Percentiles rank a stretch among this genome's conserved stretches.
phyloP scores from a whole-genome alignment of 2,329 filamentous ascomycete species.

The Seiridium cupressi region DNA sequence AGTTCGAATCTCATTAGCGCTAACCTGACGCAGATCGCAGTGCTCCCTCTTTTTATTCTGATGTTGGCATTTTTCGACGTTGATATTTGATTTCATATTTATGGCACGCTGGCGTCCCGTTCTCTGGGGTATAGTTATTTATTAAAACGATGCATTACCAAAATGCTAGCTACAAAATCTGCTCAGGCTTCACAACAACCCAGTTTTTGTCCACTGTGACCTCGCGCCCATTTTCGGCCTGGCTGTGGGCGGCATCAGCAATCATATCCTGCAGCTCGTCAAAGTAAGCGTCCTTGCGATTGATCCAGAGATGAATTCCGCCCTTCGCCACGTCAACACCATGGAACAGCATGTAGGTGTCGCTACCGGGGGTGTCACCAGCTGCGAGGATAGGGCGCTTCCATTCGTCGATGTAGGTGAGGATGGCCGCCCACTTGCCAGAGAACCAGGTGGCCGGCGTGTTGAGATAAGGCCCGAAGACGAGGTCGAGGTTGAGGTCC shows the following conservation, averaged over 20 bases:
- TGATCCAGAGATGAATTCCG: conserved; percentile 40
- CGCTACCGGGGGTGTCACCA: conserved; percentile 42
- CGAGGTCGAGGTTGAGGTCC: conserved; percentile 34
- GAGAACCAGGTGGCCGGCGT: conserved; percentile 41
- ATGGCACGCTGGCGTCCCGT: too few relatives aligned
- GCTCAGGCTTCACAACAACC: conserved; percentile 37
- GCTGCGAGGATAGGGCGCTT: conserved; percentile 38
- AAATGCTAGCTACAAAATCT: conserved; percentile 27
- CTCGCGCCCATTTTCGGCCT: conserved; percentile 30
- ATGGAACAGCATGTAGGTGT: conserved; percentile 43
- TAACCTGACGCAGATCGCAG: too few relatives aligned
- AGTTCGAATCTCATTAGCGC: too few relatives aligned
- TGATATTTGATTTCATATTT: too few relatives aligned
- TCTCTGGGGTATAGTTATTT: too few relatives aligned
- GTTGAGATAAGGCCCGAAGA: conserved; percentile 39
- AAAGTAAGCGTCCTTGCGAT: conserved; percentile 33
- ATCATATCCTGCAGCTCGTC: conserved; percentile 36
- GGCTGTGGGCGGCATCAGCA: conserved; percentile 28
- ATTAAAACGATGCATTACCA: too few relatives aligned
- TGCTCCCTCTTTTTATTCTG: too few relatives aligned
- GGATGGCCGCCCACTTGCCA: conserved; percentile 42
- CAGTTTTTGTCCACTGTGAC: conserved; percentile 45
- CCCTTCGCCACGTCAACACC: conserved; percentile 39
- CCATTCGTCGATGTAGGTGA: conserved; percentile 41
- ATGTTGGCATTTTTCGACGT: too few relatives aligned